A percentile compares a stretch with the other conserved stretches of the same genome.
These are phyloP conservation scores for Zygoascus flipseniorum DNA, from an alignment of 805 yeast genomes.

Conservation along the genomic window DNA sequence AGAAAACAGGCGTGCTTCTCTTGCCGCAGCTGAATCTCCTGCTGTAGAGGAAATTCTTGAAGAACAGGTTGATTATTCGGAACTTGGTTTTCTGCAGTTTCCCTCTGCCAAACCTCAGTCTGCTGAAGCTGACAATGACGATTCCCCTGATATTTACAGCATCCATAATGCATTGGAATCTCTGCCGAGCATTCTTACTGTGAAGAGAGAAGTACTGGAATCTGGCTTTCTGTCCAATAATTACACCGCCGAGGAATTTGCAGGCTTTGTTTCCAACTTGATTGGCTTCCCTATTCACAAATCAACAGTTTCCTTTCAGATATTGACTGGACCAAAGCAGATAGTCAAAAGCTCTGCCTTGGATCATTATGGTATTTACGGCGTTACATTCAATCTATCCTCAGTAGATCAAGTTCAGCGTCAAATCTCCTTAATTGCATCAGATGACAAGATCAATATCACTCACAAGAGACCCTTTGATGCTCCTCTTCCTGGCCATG, in stretches of 20 bases:
- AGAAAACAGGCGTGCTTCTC: conserved; percentile 1
- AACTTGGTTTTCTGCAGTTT: not conserved
- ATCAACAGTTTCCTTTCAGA: conserved; percentile 3
- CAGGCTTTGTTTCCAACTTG: conserved; percentile 8
- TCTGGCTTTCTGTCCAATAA: conserved; percentile 9
- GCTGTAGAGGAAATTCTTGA: conserved; percentile 1
- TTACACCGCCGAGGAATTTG: conserved; percentile 6
- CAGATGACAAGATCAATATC: not conserved
- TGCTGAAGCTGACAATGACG: not conserved
- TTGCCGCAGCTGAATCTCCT: not conserved
- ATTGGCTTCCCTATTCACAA: conserved; percentile 10
- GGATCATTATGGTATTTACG: conserved; percentile 4
- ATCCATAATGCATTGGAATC: conserved; percentile 8
- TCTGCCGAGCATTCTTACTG: conserved; percentile 7
- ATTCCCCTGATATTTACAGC: conserved; percentile 2
- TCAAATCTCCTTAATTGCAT: not conserved
- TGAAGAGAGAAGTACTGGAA: conserved; percentile 1
- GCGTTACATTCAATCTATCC: conserved; percentile 1
- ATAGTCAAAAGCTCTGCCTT: conserved; percentile 5
- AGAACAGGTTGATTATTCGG: conserved; percentile 2
- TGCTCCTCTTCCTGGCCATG: not conserved
- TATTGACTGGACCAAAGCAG: conserved; percentile 6
- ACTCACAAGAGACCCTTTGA: not conserved
- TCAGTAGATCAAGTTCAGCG: not conserved
- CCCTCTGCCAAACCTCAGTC: conserved; percentile 1